Percentiles rank a stretch among this genome's conserved stretches.
These are phyloP conservation scores for Marasmius oreades DNA, from an alignment of 1,284 basidiomycete genomes.

Conservation along the genomic window DNA sequence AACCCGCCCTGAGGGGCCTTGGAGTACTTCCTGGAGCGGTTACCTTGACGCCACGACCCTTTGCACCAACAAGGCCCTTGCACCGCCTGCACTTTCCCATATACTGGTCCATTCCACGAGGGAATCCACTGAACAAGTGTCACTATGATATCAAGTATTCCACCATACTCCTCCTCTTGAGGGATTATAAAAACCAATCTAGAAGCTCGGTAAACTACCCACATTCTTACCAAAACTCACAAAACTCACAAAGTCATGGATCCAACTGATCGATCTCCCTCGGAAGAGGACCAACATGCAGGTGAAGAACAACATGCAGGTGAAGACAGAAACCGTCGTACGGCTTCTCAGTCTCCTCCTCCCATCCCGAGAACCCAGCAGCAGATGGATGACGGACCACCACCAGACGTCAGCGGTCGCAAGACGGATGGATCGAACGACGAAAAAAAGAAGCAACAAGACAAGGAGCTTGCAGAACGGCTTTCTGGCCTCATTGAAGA, in stretches of 20 bases:
- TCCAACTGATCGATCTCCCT: background rate
- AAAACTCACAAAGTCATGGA: background rate
- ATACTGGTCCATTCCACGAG: too few relatives aligned
- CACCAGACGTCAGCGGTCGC: background rate
- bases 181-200: background rate
- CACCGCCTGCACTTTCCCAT: too few relatives aligned
- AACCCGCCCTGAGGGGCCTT: too few relatives aligned
- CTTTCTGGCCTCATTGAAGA: slow-evolving; percentile 30
- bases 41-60: too few relatives aligned
- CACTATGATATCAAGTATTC: background rate
- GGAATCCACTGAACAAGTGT: background rate
- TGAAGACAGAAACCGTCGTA: too few relatives aligned
- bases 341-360: background rate
- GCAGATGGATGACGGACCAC: background rate
- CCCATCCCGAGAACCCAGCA: background rate
- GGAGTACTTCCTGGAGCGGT: too few relatives aligned
- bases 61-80: too few relatives aligned
- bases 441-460: slow-evolving; percentile 20
- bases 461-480: slow-evolving; percentile 28
- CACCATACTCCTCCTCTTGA: background rate
- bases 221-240: background rate
- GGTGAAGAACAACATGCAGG: background rate
- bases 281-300: background rate
- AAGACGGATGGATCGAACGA: slow-evolving; percentile 8
- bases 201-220: background rate